Evolutionary conservation across 73 alveolate species (phyloP), one percentile per base, ranked within the genome.

Genomic region (Breviolum minutum): DNA sequence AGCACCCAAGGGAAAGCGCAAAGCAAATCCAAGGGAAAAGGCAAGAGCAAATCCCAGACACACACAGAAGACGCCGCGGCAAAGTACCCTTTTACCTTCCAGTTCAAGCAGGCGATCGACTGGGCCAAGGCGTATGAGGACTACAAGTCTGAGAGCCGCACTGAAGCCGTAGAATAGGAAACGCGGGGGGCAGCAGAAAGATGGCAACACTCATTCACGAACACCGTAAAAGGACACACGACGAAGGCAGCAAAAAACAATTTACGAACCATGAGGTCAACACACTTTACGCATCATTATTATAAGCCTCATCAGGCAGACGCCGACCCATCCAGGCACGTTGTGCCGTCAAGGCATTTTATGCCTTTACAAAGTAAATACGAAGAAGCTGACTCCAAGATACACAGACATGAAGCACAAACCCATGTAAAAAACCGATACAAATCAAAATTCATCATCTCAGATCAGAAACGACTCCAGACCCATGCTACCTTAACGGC

Each of bases 301-400:
- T 77, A 64, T 10, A 77, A 10, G 63, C 69, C 68, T 48, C 7
- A 6, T 7, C 12, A 68, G 30, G 32, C 8, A n/a, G 48, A 29
- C 32, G 89, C 69, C 89, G 69, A 13, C 89, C 89, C 89, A 8
- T 9, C 10, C 2, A 80, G 89, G 89, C 89, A 80, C 89, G 0
- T 1, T 40, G 89, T 80, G 89, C 89, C 69, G 30, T 80, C 89
- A 80, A 80, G 68, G 89, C 89, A 76, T n/a, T n/a, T 80, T 7
- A 12, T 80, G 89, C 89, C 89, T 40, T 80, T 80, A 80, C 89
- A 80, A 11, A 10, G 89, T 40, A 80, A 80, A 40, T 48, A 80
- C 89, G 17, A 80, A 30, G 89, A 80, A 80, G 8, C 69, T 48
- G 70, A 6, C 10, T 7, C 19, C 8, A 40, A 13, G 63, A 77